Base-by-base conservation (phyloP, 1,284 basidiomycete species). In the Cystobasidiaceae sp. region DNA sequence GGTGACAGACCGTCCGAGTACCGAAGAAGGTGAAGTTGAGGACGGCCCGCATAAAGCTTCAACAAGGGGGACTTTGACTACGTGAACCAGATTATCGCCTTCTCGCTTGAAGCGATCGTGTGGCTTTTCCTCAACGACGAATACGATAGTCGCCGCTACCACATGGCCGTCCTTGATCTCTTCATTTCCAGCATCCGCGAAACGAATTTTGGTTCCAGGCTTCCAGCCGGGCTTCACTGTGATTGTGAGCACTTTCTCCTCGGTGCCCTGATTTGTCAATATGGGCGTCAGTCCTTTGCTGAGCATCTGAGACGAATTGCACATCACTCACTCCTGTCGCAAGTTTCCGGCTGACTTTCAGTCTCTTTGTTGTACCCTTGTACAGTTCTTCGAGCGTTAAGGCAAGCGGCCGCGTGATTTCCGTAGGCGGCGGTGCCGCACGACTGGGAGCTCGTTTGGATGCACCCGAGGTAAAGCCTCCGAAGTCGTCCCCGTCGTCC, bases 311-410 rank as follows among this genome's bases (percentile, higher is more conserved):
- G 2, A 17, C n/a, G n/a, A n/a, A n/a, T n/a, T n/a, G n/a, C n/a
- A 15, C 3, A 13, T 17, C 4, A 61, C 59, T 28, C 51, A 61
- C 59, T 2, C 60, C 60, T 3, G n/a, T 27, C 19, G 63, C 66
- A 7, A 48, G 69, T 64, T 69, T 51, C 67, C 71, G 66, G 3
- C 86, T 86, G 66, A 98, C 85, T 77, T 93, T 94, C 67, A 98
- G 83, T 71, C 86, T 89, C 78, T 97, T 98, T 28, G 86, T 87
- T 1, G 86, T 81, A 32, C 96, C 96, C 49, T 81, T 82, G 79
- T 90, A 94, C n/a, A 98, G 83, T 54, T 98, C 94, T 73, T 92
- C 86, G 5, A 98, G 82, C 0, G 92, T 84, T 30, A 96, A 81
- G 69, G 90, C 90, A 67, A 97, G 84, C 0, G 91, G 91, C 67